Base-by-base conservation (phyloP, 176 grass and related monocot genomes). In the Zizania latifolia region DNA sequence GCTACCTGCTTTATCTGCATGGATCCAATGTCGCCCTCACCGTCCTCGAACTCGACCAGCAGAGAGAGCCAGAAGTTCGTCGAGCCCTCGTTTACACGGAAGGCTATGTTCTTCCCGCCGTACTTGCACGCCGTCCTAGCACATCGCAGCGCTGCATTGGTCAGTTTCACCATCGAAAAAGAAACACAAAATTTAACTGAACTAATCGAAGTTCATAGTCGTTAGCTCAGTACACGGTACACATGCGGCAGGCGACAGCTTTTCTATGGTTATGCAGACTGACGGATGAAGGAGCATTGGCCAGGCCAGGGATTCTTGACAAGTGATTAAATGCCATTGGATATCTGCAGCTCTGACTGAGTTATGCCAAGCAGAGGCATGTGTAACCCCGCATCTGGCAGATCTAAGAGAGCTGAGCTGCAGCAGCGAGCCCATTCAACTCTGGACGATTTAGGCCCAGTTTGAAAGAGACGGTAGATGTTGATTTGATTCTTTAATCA, bases 31-130 rank as follows among this genome's bases (percentile, higher is more conserved):
- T 99, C 96, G 30, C 96, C 96, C 75, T 95, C 85, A 19, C 84
- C 96, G 80, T 92, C 87, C 89, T 99, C 92, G 57, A 90, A 99
- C 84, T 94, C 96, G 68, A 99, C 77, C 32, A 99, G 85, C 63
- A 99, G 87, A 11, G 92, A 99, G 19, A 99, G 82, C 96, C 96
- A 99, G 81, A 88, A 99, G 67, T 73, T 68, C 1, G 96, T 99
- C 9, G 96, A 99, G 17, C 96, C 96, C 76, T 95, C 92, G 33
- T 95, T 95, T 44, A 95, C 89, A 68, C 81, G 96, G 83, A 99
- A 99, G 2, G 92, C 92, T 1, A 99, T 86, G 80, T 90, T 99
- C 82, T 95, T 88, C 39, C 80, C 84, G 14, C 87, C 84, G 44
- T 99, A 99, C 69, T 90, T 92, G 89, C 96, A 99, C 39, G 89